These are phyloP conservation scores for Linnemannia schmuckeri DNA, from an alignment of 192 early-diverging fungal genomes.

Conservation along the genomic window DNA sequence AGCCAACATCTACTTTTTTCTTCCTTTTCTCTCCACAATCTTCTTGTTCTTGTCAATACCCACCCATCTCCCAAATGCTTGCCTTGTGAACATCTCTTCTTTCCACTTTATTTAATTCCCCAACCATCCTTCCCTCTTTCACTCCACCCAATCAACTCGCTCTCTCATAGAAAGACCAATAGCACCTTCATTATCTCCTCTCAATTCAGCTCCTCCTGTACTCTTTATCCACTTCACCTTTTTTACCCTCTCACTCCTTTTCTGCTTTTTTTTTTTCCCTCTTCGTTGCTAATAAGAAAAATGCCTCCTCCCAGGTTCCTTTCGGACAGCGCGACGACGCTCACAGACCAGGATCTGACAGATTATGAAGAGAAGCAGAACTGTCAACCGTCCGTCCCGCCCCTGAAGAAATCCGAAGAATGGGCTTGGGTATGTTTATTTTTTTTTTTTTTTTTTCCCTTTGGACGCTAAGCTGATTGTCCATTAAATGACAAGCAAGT, in stretches of 20 bases:
- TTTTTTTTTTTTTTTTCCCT: no score
- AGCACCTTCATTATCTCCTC: not conserved
- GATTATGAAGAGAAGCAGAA: slow-evolving; percentile 38
- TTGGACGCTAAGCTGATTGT: no score
- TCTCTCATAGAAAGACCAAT: not conserved
- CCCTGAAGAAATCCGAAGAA: slow-evolving; percentile 33
- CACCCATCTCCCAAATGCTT: not conserved
- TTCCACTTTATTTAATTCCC: not conserved
- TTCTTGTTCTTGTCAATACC: slow-evolving; percentile 1
- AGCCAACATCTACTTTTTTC: not conserved
- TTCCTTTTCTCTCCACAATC: not conserved
- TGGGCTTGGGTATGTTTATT: slow-evolving; percentile 37
- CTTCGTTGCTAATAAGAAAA: not conserved
- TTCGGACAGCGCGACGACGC: not conserved
- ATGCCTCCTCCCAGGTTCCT: not conserved
- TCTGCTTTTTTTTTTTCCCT: not conserved
- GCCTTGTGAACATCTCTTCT: not conserved
- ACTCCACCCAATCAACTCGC: not conserved
- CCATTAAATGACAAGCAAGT: no score
- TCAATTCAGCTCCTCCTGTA: not conserved
- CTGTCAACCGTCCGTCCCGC: not conserved
- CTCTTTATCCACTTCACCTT: not conserved
- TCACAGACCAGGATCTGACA: slow-evolving; percentile 19
- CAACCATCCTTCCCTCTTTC: no score
- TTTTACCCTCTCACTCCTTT: not conserved